A percentile compares a stretch with the other conserved stretches of the same genome.
These are phyloP conservation scores for Talaromyces marneffei DNA, from an alignment of 2,329 filamentous ascomycete species.

Conservation along the genomic window DNA sequence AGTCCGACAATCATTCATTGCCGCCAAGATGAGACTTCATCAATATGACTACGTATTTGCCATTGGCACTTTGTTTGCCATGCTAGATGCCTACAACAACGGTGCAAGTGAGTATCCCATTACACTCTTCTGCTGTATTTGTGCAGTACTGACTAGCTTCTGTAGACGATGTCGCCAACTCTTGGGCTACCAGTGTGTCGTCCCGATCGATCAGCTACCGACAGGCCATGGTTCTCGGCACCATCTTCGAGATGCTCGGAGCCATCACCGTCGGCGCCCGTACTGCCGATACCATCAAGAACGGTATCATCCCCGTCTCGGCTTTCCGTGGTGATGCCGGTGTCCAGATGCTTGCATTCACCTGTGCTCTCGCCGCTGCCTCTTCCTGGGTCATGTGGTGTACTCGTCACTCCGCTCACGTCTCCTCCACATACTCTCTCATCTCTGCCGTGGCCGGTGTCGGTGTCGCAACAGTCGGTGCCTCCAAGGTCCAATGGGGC, in stretches of 20 bases:
- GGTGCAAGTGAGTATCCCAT: conserved; percentile 63
- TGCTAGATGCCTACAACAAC: conserved; percentile 74
- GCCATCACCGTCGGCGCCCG: conserved; percentile 54
- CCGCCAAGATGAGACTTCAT: conserved; percentile 49
- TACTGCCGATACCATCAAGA: conserved; percentile 73
- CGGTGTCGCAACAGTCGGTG: conserved; percentile 61
- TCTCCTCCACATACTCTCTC: conserved; percentile 62
- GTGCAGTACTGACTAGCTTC: neutral
- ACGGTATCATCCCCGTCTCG: conserved; percentile 60
- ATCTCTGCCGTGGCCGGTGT: conserved; percentile 65
- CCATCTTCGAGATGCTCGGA: conserved; percentile 14
- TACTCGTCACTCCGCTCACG: conserved; percentile 65
- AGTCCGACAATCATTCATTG: neutral
- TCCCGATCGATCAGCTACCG: conserved; percentile 53
- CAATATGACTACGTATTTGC: conserved; percentile 67
- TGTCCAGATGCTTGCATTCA: conserved; percentile 64
- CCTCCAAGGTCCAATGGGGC: conserved; percentile 59
- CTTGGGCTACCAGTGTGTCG: conserved; percentile 75
- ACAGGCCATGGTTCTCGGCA: conserved; percentile 14
- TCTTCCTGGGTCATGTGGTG: conserved; percentile 77
- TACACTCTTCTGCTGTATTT: neutral
- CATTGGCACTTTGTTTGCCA: conserved; percentile 69
- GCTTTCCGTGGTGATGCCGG: conserved; percentile 58
- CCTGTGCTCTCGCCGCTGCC: conserved; percentile 58
- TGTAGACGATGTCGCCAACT: conserved; percentile 74